These are phyloP conservation scores for Candida ipomoeae DNA, from an alignment of 805 yeast genomes.

Conservation along the genomic window DNA sequence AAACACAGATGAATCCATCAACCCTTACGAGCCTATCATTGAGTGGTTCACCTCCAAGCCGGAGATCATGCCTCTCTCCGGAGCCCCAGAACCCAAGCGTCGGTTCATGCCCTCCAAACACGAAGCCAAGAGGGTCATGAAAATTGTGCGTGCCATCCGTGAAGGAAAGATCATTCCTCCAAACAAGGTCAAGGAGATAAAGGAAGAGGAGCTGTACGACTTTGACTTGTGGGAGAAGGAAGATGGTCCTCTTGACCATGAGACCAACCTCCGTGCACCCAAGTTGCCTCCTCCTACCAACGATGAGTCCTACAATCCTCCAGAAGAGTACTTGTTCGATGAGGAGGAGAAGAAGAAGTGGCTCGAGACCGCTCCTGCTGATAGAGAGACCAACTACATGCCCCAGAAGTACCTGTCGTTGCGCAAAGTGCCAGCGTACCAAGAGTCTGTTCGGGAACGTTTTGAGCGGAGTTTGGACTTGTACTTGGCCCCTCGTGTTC, in stretches of 20 bases:
- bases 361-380: slow-evolving; percentile 66
- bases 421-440: slow-evolving; percentile 92
- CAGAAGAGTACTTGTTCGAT: slow-evolving; percentile 83
- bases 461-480: slow-evolving; percentile 93
- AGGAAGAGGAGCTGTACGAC: slow-evolving; percentile 47
- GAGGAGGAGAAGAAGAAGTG: slow-evolving; percentile 74
- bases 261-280: slow-evolving; percentile 93
- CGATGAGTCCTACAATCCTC: slow-evolving; percentile 96
- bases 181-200: slow-evolving; percentile 47
- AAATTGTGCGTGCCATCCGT: slow-evolving; percentile 91
- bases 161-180: slow-evolving; percentile 92
- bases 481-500: slow-evolving; percentile 93
- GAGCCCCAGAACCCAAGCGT: slow-evolving; percentile 95
- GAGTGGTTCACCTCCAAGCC: slow-evolving; percentile 91
- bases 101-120: slow-evolving; percentile 95
- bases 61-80: slow-evolving; percentile 87
- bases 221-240: slow-evolving; percentile 82
- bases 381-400: slow-evolving; percentile 71
- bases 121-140: slow-evolving; percentile 95
- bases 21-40: slow-evolving; percentile 90
- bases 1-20: slow-evolving; percentile 69
- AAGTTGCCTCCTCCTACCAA: slow-evolving; percentile 93
- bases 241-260: slow-evolving; percentile 56
- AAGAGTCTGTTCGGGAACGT: slow-evolving; percentile 78
- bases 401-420: slow-evolving; percentile 80